Evolutionary conservation across 2,329 filamentous ascomycete genomes (phyloP).

Genomic region (Neurospora crassa): DNA sequence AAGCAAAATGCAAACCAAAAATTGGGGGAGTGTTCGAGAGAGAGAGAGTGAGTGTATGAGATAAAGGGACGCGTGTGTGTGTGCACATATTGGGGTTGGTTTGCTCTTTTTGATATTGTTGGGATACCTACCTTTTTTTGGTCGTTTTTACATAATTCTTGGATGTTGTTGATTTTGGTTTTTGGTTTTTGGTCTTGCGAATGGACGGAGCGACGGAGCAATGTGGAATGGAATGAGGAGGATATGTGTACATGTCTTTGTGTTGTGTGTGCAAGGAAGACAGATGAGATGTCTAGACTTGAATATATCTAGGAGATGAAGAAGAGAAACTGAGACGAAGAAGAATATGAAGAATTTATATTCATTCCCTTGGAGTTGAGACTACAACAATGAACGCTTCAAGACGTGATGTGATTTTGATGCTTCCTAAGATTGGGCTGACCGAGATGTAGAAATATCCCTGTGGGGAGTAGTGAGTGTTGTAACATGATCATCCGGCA

Average conservation of each 20-base stretch:
- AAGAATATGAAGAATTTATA: background rate
- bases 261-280: background rate
- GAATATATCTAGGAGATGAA: background rate
- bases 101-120: background rate
- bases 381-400: background rate
- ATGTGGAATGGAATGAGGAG: background rate
- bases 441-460: no score
- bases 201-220: background rate
- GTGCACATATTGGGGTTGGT: background rate
- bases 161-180: background rate
- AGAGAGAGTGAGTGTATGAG: background rate
- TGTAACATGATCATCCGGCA: background rate
- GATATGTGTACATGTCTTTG: background rate
- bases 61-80: background rate
- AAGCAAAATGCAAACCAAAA: background rate
- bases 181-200: background rate
- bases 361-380: background rate
- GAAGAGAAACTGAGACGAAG: background rate
- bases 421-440: background rate
- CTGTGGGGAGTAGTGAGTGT: no score
- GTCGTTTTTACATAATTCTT: background rate
- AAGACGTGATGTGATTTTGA: background rate
- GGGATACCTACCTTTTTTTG: background rate
- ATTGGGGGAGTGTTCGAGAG: no score
- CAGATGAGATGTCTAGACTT: background rate